Percentiles rank a stretch among this genome's conserved stretches.
Evolutionary conservation across 2,329 filamentous ascomycete genomes (phyloP).

Genomic region (Fusarium odoratissimum): DNA sequence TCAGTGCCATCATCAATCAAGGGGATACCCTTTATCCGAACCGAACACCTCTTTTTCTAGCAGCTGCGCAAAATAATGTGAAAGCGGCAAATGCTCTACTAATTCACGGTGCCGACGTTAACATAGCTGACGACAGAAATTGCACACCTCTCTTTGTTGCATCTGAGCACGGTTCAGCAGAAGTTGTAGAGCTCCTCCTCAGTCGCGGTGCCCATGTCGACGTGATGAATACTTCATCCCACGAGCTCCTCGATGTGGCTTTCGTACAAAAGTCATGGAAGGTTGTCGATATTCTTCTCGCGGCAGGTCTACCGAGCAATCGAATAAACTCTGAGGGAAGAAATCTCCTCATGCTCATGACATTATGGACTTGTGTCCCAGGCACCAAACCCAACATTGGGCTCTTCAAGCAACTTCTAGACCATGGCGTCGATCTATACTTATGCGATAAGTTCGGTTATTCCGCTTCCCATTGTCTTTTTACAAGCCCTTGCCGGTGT

Average conservation of each 20-base stretch:
- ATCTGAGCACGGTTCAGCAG: not conserved
- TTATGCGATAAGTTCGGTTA: accelerated
- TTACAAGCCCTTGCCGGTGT: not conserved
- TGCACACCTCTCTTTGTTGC: not conserved
- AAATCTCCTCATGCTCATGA: not conserved
- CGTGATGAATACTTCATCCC: not conserved
- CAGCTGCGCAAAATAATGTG: not conserved
- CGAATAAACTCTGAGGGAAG: not conserved
- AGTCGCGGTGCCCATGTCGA: not conserved
- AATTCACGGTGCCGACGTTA: not conserved
- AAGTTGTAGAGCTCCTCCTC: not conserved
- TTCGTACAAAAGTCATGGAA: not conserved
- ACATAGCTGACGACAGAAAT: not conserved
- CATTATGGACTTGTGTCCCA: not conserved
- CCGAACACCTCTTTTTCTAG: not conserved
- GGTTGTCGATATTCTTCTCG: not conserved
- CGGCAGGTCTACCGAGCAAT: not conserved
- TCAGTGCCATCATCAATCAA: not conserved
- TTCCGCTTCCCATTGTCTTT: not conserved
- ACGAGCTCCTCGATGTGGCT: not conserved
- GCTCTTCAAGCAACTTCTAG: not conserved
- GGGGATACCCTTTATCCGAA: not conserved
- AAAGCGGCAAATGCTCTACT: not conserved
- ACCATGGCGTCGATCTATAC: not conserved
- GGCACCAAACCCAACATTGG: not conserved